Percentiles rank a stretch among this genome's conserved stretches.
Evolutionary conservation across 1,284 basidiomycete species (phyloP).

Genomic region (Trametes sp.): DNA sequence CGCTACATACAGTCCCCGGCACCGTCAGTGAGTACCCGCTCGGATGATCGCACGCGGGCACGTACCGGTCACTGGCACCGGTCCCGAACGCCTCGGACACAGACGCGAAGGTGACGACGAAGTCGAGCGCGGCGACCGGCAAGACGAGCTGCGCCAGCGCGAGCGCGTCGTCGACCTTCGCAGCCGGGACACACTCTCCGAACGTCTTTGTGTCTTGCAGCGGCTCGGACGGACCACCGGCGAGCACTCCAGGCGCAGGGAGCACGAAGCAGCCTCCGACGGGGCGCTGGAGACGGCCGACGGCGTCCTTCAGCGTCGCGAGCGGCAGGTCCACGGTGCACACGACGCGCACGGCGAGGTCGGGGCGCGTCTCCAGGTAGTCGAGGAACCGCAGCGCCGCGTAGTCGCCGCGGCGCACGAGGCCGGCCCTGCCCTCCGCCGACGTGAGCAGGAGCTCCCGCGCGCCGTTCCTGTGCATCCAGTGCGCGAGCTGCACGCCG

Average conservation of each 20-base stretch:
- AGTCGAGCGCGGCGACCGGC: slow-evolving; percentile 43
- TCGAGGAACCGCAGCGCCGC: slow-evolving; percentile 39
- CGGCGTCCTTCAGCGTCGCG: not conserved
- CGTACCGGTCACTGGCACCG: slow-evolving; percentile 50
- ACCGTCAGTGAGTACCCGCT: no score
- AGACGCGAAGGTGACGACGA: slow-evolving; percentile 48
- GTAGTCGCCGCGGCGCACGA: slow-evolving; percentile 30
- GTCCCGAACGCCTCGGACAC: slow-evolving; percentile 46
- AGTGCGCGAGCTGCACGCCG: slow-evolving; percentile 45
- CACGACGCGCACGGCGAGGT: slow-evolving; percentile 31
- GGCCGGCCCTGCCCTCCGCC: slow-evolving; percentile 41
- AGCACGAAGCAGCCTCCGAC: slow-evolving; percentile 48
- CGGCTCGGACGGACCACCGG: slow-evolving; percentile 43
- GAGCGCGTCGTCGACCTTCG: slow-evolving; percentile 44
- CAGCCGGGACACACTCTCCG: slow-evolving; percentile 35
- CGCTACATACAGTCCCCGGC: slow-evolving; percentile 38
- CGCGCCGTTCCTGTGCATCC: slow-evolving; percentile 52
- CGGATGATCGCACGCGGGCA: no score
- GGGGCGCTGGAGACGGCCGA: slow-evolving; percentile 11
- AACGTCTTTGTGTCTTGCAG: slow-evolving; percentile 44
- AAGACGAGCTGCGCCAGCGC: slow-evolving; percentile 34
- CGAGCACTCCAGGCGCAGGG: slow-evolving; percentile 42
- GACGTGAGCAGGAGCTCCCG: slow-evolving; percentile 48
- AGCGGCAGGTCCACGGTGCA: not conserved
- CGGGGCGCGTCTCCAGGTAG: slow-evolving; percentile 40